Base-by-base conservation (phyloP, 768 basidiomycete genomes). In the Pisolithus sp. region DNA sequence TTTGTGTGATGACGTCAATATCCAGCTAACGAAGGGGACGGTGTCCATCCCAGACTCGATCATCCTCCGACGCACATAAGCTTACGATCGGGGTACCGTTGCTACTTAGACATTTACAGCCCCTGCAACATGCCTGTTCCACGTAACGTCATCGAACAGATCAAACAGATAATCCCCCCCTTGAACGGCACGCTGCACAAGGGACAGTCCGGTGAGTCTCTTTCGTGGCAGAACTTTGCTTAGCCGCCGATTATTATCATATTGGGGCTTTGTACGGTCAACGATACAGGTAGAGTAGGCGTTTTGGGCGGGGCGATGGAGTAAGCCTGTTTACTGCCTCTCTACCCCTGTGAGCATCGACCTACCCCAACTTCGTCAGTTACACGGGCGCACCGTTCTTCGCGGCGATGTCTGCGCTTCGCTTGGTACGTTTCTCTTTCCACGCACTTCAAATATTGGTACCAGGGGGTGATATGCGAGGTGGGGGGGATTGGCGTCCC, bases 341-440 rank as follows among this genome's bases (percentile, higher is more conserved):
- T 13, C 36, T n/a, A 4, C 37, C 36, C 7, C 52, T 1, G 7
- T 20, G 13, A 23, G 21, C 40, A 12, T 41, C 40, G 21, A 40
- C 26, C 26, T 26, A 26, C 26, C 26, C n/a, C 15, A 15, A 15
- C 55, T 20, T 7, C 7, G 26, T 13, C 12, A 96, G 95, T 66
- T 98, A 97, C 68, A 90, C 94, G 0, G 96, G 96, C 15, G 96
- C 96, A 18, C 96, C 96, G 0, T 99, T 84, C 76, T 98, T 97
- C 65, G 89, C 93, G 4, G 84, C 92, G 34, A 91, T 96, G 60
- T 85, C 94, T 3, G 89, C 93, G 1, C 76, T 95, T 56, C 80
- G 91, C 57, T 78, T 96, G 64, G 92, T 91, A 49, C 7, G 59
- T 26, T 26, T 20, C 28, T 20, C 23, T 49, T 37, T 48, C 41